phyloP scores from a whole-genome alignment of 148 eudicot genomes.

The Tetragonia tetragonoides region DNA sequence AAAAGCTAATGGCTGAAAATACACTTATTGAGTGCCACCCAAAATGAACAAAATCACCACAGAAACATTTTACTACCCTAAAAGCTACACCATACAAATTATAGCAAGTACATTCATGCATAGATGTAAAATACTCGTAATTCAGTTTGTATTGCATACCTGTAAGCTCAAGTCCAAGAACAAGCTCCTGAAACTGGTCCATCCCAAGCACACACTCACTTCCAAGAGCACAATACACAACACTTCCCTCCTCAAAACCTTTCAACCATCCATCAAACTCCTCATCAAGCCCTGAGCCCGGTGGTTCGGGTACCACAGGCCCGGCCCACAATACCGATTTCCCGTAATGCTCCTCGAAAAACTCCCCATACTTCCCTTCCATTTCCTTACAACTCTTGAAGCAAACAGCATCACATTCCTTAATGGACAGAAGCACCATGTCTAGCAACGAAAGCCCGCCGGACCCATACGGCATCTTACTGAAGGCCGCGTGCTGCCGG shows the following conservation, averaged over 20 bases:
- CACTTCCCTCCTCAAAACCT: conserved; percentile 21
- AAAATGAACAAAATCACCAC: too few species aligned
- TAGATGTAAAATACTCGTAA: not conserved
- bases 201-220: conserved; percentile 30
- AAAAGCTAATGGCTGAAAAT: too few species aligned
- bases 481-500: not conserved
- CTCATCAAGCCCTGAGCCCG: conserved; percentile 22
- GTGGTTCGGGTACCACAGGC: conserved; percentile 28
- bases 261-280: conserved; percentile 35
- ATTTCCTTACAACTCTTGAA: conserved; percentile 19
- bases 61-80: too few species aligned
- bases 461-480: not conserved
- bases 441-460: not conserved
- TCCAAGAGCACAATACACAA: conserved; percentile 46
- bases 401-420: conserved; percentile 19
- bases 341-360: not conserved
- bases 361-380: conserved; percentile 14
- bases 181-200: conserved; percentile 36
- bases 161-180: conserved; percentile 42
- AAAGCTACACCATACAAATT: too few species aligned
- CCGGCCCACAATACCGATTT: conserved; percentile 29
- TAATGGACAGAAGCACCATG: not conserved
- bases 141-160: conserved; percentile 1
- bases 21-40: too few species aligned
- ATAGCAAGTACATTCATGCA: too few species aligned